These are phyloP conservation scores for Curvularia hawaiiensis DNA, from an alignment of 2,329 filamentous ascomycete genomes.

Conservation along the genomic window DNA sequence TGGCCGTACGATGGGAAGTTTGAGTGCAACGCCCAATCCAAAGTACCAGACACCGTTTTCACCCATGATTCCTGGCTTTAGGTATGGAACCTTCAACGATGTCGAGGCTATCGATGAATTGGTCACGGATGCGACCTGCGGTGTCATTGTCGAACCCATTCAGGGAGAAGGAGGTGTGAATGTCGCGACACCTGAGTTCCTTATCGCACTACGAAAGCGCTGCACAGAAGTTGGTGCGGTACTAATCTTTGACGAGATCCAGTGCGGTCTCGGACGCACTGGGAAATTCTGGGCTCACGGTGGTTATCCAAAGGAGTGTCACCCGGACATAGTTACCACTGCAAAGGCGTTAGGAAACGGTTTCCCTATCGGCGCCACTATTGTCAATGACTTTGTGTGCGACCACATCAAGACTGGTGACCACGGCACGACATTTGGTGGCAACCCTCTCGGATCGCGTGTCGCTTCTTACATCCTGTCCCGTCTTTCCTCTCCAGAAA, in stretches of 20 bases:
- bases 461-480: conserved; percentile 85
- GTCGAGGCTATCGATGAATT: conserved; percentile 71
- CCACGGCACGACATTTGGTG: conserved; percentile 93
- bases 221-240: conserved; percentile 88
- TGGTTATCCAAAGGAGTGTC: conserved; percentile 74
- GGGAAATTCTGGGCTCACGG: conserved; percentile 90
- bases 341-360: conserved; percentile 97
- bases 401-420: conserved; percentile 76
- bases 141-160: conserved; percentile 95
- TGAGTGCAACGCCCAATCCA: conserved; percentile 96
- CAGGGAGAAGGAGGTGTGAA: conserved; percentile 96
- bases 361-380: conserved; percentile 88
- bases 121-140: conserved; percentile 85
- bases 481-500: conserved; percentile 70
- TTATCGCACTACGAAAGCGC: conserved; percentile 79
- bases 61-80: conserved; percentile 94
- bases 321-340: conserved; percentile 91
- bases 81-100: conserved; percentile 85
- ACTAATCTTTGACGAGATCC: conserved; percentile 95
- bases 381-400: conserved; percentile 69
- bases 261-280: conserved; percentile 88
- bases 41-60: conserved; percentile 97
- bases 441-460: conserved; percentile 84
- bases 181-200: conserved; percentile 80
- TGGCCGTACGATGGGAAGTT: conserved; percentile 90